Evolutionary conservation across 257 asterid genomes (phyloP).

Genomic region (Phtheirospermum japonicum): DNA sequence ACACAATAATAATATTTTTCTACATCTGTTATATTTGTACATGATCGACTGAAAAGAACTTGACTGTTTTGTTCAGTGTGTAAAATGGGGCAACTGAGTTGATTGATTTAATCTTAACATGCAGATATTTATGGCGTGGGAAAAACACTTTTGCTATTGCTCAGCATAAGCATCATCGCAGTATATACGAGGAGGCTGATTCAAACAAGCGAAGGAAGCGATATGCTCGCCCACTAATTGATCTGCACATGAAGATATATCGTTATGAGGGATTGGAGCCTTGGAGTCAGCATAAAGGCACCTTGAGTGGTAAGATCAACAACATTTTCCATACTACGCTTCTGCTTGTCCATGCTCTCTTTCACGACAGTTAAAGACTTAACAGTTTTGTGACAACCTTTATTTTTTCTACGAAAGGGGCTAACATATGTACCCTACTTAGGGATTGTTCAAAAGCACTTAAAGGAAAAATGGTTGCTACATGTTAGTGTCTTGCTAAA

Average conservation of each 20-base stretch:
- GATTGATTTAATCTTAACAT: slow-evolving; percentile 16
- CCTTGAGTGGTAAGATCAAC: slow-evolving; percentile 58
- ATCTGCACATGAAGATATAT: slow-evolving; percentile 86
- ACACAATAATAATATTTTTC: not conserved
- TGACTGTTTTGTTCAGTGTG: not conserved
- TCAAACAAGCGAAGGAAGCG: slow-evolving; percentile 91
- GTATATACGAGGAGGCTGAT: slow-evolving; percentile 87
- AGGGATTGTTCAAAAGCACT: too few species aligned
- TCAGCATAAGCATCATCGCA: slow-evolving; percentile 83
- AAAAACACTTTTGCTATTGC: slow-evolving; percentile 94
- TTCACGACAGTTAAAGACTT: not conserved
- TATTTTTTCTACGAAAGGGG: too few species aligned
- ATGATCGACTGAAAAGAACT: slow-evolving; percentile 13
- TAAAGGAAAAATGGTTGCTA: too few species aligned
- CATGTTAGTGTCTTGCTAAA: too few species aligned
- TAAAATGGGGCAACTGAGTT: not conserved
- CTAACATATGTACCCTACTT: too few species aligned
- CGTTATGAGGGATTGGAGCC: slow-evolving; percentile 84
- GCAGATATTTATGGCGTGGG: slow-evolving; percentile 90
- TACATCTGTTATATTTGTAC: not conserved
- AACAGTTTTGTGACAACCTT: not conserved
- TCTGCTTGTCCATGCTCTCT: not conserved
- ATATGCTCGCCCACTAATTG: slow-evolving; percentile 94
- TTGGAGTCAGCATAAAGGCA: slow-evolving; percentile 63
- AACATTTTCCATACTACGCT: not conserved